Evolutionary conservation across 179 eudicot genomes (phyloP).

Genomic region (Vitellaria paradoxa): DNA sequence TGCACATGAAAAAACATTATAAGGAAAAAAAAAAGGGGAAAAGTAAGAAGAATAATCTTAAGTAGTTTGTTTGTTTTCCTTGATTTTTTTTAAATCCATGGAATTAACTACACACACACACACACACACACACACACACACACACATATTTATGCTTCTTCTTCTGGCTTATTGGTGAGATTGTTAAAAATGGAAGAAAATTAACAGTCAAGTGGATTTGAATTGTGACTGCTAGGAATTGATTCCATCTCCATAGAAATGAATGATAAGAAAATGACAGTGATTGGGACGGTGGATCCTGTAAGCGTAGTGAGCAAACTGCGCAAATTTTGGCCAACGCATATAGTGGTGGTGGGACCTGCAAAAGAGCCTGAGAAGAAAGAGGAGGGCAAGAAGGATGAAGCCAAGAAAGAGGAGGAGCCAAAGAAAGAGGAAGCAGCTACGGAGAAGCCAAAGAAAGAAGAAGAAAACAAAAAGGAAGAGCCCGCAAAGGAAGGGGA

Average conservation of each 20-base stretch:
- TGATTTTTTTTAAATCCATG: too few species aligned
- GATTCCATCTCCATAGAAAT: conserved; percentile 31
- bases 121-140: too few species aligned
- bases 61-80: too few species aligned
- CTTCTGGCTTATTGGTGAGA: too few species aligned
- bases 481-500: conserved; percentile 29
- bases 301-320: conserved; percentile 23
- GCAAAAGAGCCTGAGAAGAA: conserved; percentile 30
- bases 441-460: conserved; percentile 40
- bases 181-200: too few species aligned
- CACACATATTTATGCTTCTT: too few species aligned
- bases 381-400: conserved; percentile 36
- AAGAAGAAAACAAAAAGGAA: conserved; percentile 30
- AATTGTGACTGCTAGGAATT: conserved; percentile 19
- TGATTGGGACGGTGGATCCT: conserved; percentile 29
- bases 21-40: too few species aligned
- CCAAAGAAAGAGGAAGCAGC: conserved; percentile 42
- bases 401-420: conserved; percentile 23
- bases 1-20: too few species aligned
- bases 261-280: conserved; percentile 27
- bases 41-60: too few species aligned
- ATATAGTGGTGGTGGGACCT: conserved; percentile 28
- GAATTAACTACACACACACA: too few species aligned
- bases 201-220: not conserved
- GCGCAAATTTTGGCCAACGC: conserved; percentile 27